phyloP scores from a whole-genome alignment of 305 asterid genomes.

The Fraxinus floribunda region DNA sequence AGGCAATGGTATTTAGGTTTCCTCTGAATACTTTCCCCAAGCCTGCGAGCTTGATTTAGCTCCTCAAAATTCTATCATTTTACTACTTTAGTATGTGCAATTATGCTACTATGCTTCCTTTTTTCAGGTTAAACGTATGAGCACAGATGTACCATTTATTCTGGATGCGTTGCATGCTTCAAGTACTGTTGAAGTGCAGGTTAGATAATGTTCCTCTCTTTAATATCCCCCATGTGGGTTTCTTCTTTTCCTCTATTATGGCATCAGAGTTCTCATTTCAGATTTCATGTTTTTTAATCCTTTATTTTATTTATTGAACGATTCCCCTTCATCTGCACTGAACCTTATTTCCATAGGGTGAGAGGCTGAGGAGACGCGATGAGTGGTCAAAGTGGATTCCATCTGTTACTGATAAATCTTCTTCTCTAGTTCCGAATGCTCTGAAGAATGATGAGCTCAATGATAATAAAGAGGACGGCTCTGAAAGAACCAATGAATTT shows the following conservation, averaged over 20 bases:
- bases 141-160: constrained; percentile 65
- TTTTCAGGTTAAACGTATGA: constrained; percentile 76
- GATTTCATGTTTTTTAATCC: not conserved
- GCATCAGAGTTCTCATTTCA: constrained; percentile 4
- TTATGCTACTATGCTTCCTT: constrained; percentile 7
- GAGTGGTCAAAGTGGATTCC: constrained; percentile 75
- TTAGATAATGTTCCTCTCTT: constrained; percentile 26
- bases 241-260: constrained; percentile 11
- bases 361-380: constrained; percentile 60
- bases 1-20: not conserved
- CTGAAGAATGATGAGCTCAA: constrained; percentile 30
- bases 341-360: constrained; percentile 39
- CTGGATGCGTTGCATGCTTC: constrained; percentile 74
- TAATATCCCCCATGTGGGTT: not conserved
- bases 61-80: constrained; percentile 20
- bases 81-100: not conserved
- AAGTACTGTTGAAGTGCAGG: constrained; percentile 83
- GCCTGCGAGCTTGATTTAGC: constrained; percentile 13
- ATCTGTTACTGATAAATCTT: constrained; percentile 33
- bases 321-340: constrained; percentile 16
- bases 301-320: constrained; percentile 11
- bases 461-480: constrained; percentile 29
- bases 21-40: not conserved
- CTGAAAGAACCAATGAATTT: constrained; percentile 28
- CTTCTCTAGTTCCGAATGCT: constrained; percentile 31